Conservation (phyloP, 257 asterid species). For the Apocynum venetum region DNA sequence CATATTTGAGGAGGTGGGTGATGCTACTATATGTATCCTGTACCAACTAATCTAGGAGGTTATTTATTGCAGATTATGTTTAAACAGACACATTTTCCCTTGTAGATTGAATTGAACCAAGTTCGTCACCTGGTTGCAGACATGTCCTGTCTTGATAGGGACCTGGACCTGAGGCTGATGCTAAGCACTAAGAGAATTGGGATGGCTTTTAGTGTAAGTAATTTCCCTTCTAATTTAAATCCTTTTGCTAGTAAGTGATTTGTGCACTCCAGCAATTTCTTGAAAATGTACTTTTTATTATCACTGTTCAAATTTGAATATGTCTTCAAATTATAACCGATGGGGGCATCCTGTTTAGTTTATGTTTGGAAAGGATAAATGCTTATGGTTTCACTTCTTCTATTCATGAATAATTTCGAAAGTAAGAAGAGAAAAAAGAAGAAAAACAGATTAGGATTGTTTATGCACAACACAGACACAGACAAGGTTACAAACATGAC, state of each 20-base stretch:
- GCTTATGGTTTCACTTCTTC: background rate
- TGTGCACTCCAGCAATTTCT: background rate
- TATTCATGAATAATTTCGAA: background rate
- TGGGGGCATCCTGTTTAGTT: background rate
- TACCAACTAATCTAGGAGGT: background rate
- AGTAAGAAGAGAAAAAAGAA: background rate
- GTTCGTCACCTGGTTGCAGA: slow-evolving; percentile 46
- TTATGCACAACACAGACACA: background rate
- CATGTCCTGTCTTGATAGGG: slow-evolving; percentile 43
- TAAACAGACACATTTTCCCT: background rate
- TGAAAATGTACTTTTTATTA: background rate
- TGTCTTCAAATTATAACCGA: background rate
- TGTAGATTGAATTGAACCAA: slow-evolving; percentile 39
- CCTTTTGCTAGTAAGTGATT: background rate
- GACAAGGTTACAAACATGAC: background rate
- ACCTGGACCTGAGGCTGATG: slow-evolving; percentile 49
- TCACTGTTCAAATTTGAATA: background rate
- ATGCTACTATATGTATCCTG: background rate
- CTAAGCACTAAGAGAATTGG: slow-evolving; percentile 32
- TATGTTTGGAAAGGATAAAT: background rate
- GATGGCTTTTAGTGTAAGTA: slow-evolving; percentile 33
- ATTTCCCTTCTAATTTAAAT: background rate
- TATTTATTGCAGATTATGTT: slow-evolving; percentile 8
- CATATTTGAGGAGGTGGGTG: background rate
- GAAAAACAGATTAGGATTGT: too few relatives aligned